phyloP scores from a whole-genome alignment of 345 rosid genomes.

The Mallotus nudiflorus region DNA sequence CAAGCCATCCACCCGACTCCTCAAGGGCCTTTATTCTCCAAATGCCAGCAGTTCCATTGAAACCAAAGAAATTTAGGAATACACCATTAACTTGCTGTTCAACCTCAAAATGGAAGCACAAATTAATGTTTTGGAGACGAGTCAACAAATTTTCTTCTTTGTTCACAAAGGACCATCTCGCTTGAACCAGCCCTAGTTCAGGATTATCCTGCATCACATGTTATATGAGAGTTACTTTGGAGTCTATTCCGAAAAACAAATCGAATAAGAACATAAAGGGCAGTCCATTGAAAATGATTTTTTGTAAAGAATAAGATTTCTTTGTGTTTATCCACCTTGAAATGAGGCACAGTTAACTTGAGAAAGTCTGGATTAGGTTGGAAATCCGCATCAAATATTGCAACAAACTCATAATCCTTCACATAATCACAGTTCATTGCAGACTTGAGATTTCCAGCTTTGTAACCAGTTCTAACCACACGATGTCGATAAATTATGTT shows the following conservation, averaged over 20 bases:
- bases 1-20: slow-evolving; percentile 93
- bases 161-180: slow-evolving; percentile 83
- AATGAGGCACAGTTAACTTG: slow-evolving; percentile 73
- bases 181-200: slow-evolving; percentile 72
- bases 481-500: slow-evolving; percentile 75
- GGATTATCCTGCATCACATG: slow-evolving; percentile 55
- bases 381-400: slow-evolving; percentile 87
- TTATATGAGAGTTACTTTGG: neutral
- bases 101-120: slow-evolving; percentile 83
- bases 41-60: slow-evolving; percentile 89
- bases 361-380: slow-evolving; percentile 75
- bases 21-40: slow-evolving; percentile 90
- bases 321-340: slow-evolving; percentile 49
- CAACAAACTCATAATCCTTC: slow-evolving; percentile 71
- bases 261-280: neutral
- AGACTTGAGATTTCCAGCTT: slow-evolving; percentile 91
- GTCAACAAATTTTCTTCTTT: slow-evolving; percentile 83
- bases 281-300: neutral
- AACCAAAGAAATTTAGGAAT: slow-evolving; percentile 83
- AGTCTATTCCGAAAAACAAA: neutral
- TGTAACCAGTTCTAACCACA: slow-evolving; percentile 72
- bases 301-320: too few species aligned
- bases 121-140: slow-evolving; percentile 79
- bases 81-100: slow-evolving; percentile 81
- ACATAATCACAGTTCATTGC: slow-evolving; percentile 83